Percentiles rank a stretch among this genome's conserved stretches.
These are phyloP conservation scores for Aspergillus aculeatus DNA, from an alignment of 2,329 filamentous ascomycete genomes.

Conservation along the genomic window DNA sequence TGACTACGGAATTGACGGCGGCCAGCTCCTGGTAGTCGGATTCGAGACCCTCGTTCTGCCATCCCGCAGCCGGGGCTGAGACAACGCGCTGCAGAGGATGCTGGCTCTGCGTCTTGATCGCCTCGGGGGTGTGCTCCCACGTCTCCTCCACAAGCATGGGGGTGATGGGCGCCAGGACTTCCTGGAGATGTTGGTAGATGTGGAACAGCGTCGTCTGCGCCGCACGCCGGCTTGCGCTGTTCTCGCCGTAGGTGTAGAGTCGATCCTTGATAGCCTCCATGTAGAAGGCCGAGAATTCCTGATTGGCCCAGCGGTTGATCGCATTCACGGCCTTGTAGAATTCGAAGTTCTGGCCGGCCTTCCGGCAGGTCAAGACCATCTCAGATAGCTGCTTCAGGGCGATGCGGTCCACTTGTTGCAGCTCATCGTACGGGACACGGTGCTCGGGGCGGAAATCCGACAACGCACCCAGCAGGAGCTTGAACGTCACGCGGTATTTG, in stretches of 20 bases:
- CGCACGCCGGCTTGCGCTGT: constrained; percentile 58
- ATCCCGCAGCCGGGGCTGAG: constrained; percentile 31
- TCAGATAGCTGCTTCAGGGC: constrained; percentile 72
- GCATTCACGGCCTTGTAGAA: constrained; percentile 74
- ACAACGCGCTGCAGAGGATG: constrained; percentile 47
- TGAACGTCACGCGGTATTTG: constrained; percentile 86
- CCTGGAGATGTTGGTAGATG: constrained; percentile 70
- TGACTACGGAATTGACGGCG: constrained; percentile 65
- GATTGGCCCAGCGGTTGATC: constrained; percentile 78
- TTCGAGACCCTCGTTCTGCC: constrained; percentile 51
- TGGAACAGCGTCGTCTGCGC: constrained; percentile 58
- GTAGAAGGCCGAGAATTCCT: constrained; percentile 88
- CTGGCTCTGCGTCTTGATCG: constrained; percentile 55
- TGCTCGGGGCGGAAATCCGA: constrained; percentile 52
- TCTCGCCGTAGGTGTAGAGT: constrained; percentile 76
- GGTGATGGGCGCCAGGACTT: constrained; percentile 77
- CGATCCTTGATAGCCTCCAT: constrained; percentile 90
- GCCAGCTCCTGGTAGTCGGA: constrained; percentile 42
- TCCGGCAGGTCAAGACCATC: constrained; percentile 63
- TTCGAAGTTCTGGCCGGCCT: constrained; percentile 68
- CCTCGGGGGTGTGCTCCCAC: constrained; percentile 72
- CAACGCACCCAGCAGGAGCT: constrained; percentile 81
- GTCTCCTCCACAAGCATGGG: constrained; percentile 85
- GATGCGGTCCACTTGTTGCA: constrained; percentile 68
- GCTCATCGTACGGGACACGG: constrained; percentile 42